A percentile compares a stretch with the other conserved stretches of the same genome.
These are phyloP conservation scores for Suillus paluster DNA, from an alignment of 768 basidiomycete species.

Conservation along the genomic window DNA sequence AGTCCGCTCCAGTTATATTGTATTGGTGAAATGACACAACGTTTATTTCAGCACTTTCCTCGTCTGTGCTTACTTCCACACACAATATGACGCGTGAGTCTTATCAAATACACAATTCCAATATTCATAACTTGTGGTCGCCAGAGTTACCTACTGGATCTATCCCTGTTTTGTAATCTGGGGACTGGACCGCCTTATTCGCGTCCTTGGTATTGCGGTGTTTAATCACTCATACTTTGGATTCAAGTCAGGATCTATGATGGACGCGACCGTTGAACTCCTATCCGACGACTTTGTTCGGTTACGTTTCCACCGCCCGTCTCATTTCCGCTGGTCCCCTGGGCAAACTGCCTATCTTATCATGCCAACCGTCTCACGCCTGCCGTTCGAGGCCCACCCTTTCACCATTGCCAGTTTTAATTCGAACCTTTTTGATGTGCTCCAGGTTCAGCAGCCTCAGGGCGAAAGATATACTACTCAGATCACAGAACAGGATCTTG, in stretches of 20 bases:
- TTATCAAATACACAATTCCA: conserved; percentile 4
- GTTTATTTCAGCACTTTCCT: conserved; percentile 30
- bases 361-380: conserved; percentile 46
- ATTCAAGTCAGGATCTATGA: conserved; percentile 18
- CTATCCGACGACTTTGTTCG: conserved; percentile 49
- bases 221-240: conserved; percentile 43
- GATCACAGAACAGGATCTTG: conserved; percentile 7
- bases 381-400: conserved; percentile 57
- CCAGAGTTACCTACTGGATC: conserved; percentile 34
- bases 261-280: conserved; percentile 41
- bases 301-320: conserved; percentile 46
- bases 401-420: conserved; percentile 57
- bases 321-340: conserved; percentile 52
- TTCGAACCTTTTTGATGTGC: conserved; percentile 15
- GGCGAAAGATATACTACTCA: background rate
- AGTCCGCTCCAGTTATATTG: conserved; percentile 15
- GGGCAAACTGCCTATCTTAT: conserved; percentile 58
- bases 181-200: conserved; percentile 52
- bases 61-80: conserved; percentile 44
- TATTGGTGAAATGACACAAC: background rate
- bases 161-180: conserved; percentile 56
- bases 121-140: background rate
- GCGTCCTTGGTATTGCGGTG: conserved; percentile 42
- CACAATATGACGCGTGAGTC: conserved; percentile 29
- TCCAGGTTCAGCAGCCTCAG: background rate